Evolutionary conservation across 2,329 filamentous ascomycete species (phyloP), one percentile per base, ranked within the genome.

Genomic region (Phialophora expanda): DNA sequence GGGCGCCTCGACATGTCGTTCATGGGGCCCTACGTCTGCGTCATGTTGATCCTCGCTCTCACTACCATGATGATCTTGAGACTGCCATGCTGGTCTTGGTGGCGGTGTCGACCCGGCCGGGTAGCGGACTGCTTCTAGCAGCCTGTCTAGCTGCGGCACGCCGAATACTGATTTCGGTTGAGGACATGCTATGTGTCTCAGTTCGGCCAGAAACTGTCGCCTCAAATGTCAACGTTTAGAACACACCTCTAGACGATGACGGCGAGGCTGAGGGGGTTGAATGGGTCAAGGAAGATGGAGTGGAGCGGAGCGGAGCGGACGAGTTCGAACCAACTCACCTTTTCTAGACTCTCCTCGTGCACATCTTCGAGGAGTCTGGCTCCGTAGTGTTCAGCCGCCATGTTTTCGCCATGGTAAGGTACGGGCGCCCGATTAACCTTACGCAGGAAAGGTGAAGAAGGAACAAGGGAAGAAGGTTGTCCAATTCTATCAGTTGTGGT

Each of bases 341-440:
- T 80, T 68, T 83, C 79, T 62, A 86, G 74, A 59, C 76, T 75
- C 70, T 82, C 78, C 70, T 83, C 80, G 66, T 81, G 77, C 61
- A 85, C 78, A 70, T 84, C 82, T 55, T 73, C 77, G 64, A 88
- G 76, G 74, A 88, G 77, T 72, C 77, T 82, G 73, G 80, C 81
- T 46, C 68, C 68, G 34, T 68, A 67, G 56, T 65, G 68, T 66
- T 66, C 56, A 17, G 66, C 66, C 56, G 68, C 66, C 68, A 70
- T 68, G 66, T 46, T 56, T 56, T 11, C 58, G 68, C 68, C 68
- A 70, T 70, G 66, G 62, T 44, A 48, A n/a, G 38, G 38, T n/a
- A 44, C 38, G 5, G 17, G 54, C 20, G 53, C 44, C 14, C 8
- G 22, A 57, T 56, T 38, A 61, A 17, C 4, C n/a, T 56, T 8